Conservation (phyloP, 805 yeast genomes). For the Sugiyamaella valdiviana region DNA sequence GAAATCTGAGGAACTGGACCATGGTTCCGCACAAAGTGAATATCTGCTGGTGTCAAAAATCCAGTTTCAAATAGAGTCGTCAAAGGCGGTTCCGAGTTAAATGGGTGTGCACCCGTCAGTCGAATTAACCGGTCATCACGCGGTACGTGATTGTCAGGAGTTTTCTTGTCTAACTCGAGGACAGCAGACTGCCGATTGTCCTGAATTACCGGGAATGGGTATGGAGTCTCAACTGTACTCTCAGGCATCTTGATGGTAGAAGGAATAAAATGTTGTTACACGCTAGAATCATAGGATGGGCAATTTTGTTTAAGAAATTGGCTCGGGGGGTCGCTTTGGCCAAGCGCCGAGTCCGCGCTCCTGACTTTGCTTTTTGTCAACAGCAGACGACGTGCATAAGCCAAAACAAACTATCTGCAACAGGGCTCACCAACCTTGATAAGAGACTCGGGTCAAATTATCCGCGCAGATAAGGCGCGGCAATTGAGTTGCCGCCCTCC, state of each 20-base stretch:
- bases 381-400: not conserved
- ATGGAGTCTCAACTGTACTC: not conserved
- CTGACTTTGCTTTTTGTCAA: not conserved
- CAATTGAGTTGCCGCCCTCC: too few relatives aligned
- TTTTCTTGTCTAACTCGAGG: slow-evolving; percentile 6
- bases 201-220: slow-evolving; percentile 1
- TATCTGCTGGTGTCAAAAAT: slow-evolving; percentile 3
- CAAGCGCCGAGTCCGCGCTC: too few relatives aligned
- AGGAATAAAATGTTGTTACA: too few relatives aligned
- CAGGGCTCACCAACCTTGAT: not conserved
- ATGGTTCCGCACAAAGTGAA: slow-evolving; percentile 7
- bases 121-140: slow-evolving; percentile 4
- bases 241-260: not conserved
- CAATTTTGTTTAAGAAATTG: not conserved
- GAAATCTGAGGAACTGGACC: slow-evolving; percentile 6
- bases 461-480: not conserved
- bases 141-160: slow-evolving; percentile 7
- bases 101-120: slow-evolving; percentile 6
- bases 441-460: not conserved
- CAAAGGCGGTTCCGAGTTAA: slow-evolving; percentile 4
- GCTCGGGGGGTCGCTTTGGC: not conserved
- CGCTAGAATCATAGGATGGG: not conserved
- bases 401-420: not conserved
- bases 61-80: slow-evolving; percentile 2
- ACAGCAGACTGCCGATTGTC: not conserved